Evolutionary conservation across 208 protist genomes (phyloP), one percentile per base, ranked within the genome.

Genomic region (Leishmania arabica): DNA sequence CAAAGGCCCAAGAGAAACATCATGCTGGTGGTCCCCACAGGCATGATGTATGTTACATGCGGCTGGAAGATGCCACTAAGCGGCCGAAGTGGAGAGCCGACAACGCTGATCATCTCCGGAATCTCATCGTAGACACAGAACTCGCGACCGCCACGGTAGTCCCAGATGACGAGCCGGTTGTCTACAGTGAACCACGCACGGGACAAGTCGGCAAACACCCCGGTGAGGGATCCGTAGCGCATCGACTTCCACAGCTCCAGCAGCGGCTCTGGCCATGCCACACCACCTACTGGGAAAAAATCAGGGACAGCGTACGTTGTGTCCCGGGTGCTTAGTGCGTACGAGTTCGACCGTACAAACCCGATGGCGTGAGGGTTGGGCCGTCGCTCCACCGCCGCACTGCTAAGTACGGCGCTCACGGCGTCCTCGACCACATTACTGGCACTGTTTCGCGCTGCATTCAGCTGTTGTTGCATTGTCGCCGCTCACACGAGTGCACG

Each of bases 141-240:
- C 85, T 98, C 91, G 21, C 87, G 86, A 13, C 89, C 90, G 19
- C 89, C 88, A 53, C 91, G 86, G 84, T 92, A 98, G 77, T 97
- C 92, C 92, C 95, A 98, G 24, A 97, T 77, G 24, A 96, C 79
- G 4, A 98, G 76, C 79, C 93, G 87, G 86, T 96, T 95, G 84
- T 98, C 95, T 11, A 95, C 90, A 15, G 92, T 95, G 77, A 97
- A 89, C 93, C 93, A 98, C n/a, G 90, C 91, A 37, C 95, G 92
- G 21, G 84, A 92, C 21, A 98, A 74, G 19, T 77, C 68, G 45
- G 93, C 84, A 79, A 98, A 98, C 31, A 97, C 79, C 72, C 95
- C 95, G 42, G 91, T 88, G 40, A 93, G 85, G 24, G 91, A 95
- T 79, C 87, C 89, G 76, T 84, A 91, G 64, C 88, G 89, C 75